Base-by-base conservation (phyloP, 2,329 filamentous ascomycete genomes). In the Trichoderma sp. region DNA sequence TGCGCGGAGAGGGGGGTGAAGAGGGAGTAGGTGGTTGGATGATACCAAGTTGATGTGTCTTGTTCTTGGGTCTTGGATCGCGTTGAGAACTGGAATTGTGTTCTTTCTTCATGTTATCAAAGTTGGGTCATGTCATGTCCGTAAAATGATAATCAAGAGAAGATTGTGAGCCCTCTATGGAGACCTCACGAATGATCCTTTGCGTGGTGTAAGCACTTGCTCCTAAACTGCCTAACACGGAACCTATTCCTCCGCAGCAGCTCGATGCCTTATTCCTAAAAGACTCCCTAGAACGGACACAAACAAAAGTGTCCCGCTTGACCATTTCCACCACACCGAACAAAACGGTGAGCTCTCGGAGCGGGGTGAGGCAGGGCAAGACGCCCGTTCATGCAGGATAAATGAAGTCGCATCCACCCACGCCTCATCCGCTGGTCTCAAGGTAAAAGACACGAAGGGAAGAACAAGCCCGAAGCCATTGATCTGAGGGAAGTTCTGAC, bases 1-100 rank as follows among this genome's bases (percentile, higher is more conserved):
- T 92, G 90, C 71, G 79, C 80, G 51, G 88, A 91, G 77, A 80
- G 88, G 48, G 81, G 81, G 0, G 80, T 82, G 28, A 26, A 63
- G 21, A 67, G 64, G 21, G 52, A 43, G 43, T 57, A 64, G 26
- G 7, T 10, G 50, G 41, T 39, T 47, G 39, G 2, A 30, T 30
- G 30, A 30, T 55, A 47, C 59, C 50, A 55, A 26, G 41, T 45
- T 54, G 48, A 55, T 52, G 44, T 63, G 19, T n/a, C 41, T 44
- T 21, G 44, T 30, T 9, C 26, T 41, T 7, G 3, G 17, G 19
- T 45, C 2, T 30, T 17, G 28, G 57, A 60, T 21, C 7, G 30
- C 30, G 24, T 60, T 10, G 21, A 14, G 34, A 19, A 19, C 21
- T 24, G 21, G 2, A 24, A 17, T 43, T 60, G 57, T 60, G 51